These are phyloP conservation scores for Penicillium alfredii DNA, from an alignment of 495 filamentous ascomycete genomes.

Conservation along the genomic window DNA sequence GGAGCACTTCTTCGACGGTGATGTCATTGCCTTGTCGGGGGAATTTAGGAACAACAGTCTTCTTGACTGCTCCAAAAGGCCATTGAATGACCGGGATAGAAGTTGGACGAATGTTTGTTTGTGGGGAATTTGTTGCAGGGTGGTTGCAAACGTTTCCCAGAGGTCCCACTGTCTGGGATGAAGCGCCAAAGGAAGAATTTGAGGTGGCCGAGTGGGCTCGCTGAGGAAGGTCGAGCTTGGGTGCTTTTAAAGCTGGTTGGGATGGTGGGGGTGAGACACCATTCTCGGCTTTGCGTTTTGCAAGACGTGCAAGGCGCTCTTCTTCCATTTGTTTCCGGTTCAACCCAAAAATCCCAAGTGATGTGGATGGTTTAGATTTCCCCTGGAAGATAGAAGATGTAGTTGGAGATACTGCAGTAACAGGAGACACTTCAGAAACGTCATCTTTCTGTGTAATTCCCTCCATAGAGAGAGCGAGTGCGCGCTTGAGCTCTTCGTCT, in stretches of 20 bases:
- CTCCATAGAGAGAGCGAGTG: constrained; percentile 50
- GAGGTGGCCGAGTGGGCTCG: background rate
- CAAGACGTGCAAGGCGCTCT: constrained; percentile 66
- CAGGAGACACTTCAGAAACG: background rate
- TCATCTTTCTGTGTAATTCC: constrained; percentile 1
- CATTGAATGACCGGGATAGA: constrained; percentile 46
- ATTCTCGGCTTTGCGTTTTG: constrained; percentile 52
- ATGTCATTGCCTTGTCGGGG: constrained; percentile 62
- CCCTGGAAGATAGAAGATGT: background rate
- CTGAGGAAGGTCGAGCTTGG: background rate
- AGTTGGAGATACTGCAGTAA: too few species aligned
- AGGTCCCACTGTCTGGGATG: background rate
- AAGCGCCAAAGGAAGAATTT: background rate
- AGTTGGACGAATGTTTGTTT: constrained; percentile 10
- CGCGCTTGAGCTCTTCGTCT: constrained; percentile 47
- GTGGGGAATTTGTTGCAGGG: constrained; percentile 1
- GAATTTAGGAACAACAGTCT: constrained; percentile 63
- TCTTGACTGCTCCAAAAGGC: constrained; percentile 70
- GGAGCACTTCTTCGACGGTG: constrained; percentile 84
- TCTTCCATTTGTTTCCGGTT: constrained; percentile 82
- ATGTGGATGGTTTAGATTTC: too few species aligned
- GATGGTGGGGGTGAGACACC: constrained; percentile 1
- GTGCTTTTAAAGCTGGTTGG: constrained; percentile 4
- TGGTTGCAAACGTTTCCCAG: constrained; percentile 1
- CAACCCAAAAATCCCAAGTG: constrained; percentile 42